phyloP scores from a whole-genome alignment of 2,329 filamentous ascomycete species.

The Phoma herbarum region DNA sequence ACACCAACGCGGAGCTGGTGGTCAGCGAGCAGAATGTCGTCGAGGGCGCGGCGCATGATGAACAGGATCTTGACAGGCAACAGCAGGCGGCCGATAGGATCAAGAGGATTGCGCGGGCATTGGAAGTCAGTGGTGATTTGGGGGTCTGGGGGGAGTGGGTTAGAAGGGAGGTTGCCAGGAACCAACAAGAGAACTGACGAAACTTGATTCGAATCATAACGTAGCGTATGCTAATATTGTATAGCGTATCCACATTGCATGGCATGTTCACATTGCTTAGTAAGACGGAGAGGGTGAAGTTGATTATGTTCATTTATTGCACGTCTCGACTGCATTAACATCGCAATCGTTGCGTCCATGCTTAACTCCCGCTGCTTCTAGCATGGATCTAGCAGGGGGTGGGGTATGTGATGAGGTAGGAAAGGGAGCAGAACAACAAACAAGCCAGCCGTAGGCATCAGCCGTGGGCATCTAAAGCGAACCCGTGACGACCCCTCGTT shows the following conservation, averaged over 20 bases:
- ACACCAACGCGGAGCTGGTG: constrained; percentile 66
- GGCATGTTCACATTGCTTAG: too few species aligned
- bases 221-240: background rate
- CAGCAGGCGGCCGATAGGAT: constrained; percentile 31
- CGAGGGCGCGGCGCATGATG: constrained; percentile 16
- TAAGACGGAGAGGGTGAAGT: too few species aligned
- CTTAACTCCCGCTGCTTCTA: constrained; percentile 25
- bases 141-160: constrained; percentile 64
- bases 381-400: constrained; percentile 26
- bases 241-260: too few species aligned
- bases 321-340: constrained; percentile 22
- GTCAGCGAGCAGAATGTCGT: constrained; percentile 66
- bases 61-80: constrained; percentile 42
- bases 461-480: constrained; percentile 12
- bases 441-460: constrained; percentile 9
- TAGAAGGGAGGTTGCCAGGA: constrained; percentile 27
- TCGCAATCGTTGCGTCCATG: constrained; percentile 24
- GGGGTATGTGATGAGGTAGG: constrained; percentile 23
- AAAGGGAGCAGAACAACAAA: constrained; percentile 9
- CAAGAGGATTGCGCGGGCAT: constrained; percentile 53
- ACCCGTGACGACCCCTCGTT: background rate
- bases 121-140: constrained; percentile 60
- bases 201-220: background rate
- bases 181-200: background rate
- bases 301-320: constrained; percentile 24